Percentiles rank a stretch among this genome's conserved stretches.
phyloP scores from a whole-genome alignment of 169 alveolate species.

The Ichthyophthirius multifiliis region DNA sequence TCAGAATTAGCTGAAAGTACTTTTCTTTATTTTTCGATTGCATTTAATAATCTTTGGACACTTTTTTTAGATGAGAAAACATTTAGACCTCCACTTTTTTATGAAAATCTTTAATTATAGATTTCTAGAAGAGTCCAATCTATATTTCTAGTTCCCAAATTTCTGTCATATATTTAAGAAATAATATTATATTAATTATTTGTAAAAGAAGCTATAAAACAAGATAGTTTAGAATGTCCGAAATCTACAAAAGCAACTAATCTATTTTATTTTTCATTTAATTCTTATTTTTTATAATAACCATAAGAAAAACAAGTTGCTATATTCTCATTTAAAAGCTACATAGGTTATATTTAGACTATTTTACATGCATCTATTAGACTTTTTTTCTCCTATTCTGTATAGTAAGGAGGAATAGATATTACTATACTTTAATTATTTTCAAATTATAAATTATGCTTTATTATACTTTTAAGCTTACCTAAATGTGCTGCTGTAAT shows the following conservation, averaged over 20 bases:
- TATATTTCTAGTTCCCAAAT: conserved; percentile 95
- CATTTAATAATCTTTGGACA: conserved; percentile 93
- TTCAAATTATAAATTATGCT: not conserved
- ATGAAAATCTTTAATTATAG: conserved; percentile 85
- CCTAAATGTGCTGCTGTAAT: conserved; percentile 67
- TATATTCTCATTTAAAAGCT: conserved; percentile 93
- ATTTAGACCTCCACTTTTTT: conserved; percentile 86
- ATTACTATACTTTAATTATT: conserved; percentile 77
- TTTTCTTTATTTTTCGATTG: conserved; percentile 93
- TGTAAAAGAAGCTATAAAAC: conserved; percentile 88
- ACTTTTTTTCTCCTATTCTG: conserved; percentile 90
- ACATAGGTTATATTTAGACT: conserved; percentile 91
- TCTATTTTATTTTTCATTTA: conserved; percentile 89
- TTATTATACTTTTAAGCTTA: not conserved
- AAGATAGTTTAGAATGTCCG: conserved; percentile 93
- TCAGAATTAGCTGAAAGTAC: conserved; percentile 96
- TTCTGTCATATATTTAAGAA: conserved; percentile 89
- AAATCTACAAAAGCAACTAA: conserved; percentile 93
- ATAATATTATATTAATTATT: conserved; percentile 88
- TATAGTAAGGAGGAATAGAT: conserved; percentile 89
- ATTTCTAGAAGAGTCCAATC: conserved; percentile 90
- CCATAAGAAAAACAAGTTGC: conserved; percentile 97
- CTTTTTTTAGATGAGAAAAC: conserved; percentile 89
- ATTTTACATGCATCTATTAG: conserved; percentile 91
- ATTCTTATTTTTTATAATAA: conserved; percentile 91